Base-by-base conservation (phyloP, 2,329 filamentous ascomycete species). In the Coniella vitis region DNA sequence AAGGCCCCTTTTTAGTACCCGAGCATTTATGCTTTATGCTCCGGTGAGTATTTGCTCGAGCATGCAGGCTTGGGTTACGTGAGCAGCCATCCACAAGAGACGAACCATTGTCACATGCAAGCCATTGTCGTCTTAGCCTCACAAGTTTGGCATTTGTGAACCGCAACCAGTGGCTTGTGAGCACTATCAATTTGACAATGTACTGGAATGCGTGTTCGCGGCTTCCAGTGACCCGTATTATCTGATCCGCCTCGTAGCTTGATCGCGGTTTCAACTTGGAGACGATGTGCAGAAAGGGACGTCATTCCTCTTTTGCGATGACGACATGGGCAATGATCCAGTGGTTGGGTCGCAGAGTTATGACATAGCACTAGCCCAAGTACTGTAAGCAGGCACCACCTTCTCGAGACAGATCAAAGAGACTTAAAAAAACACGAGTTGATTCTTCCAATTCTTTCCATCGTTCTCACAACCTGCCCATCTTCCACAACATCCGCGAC, bases 291-390 rank as follows among this genome's bases (percentile, higher is more conserved):
- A 32, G n/a, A 32, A n/a, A 40, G 38, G 37, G 32, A 47, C 37
- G 45, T 47, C 45, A 47, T 47, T 25, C 19, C 22, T 16, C 13
- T 32, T 19, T 38, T 37, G 16, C 17, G 20, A 47, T 47, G 45
- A 47, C 45, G 45, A 39, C 38, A 47, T 47, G 29, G 45, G 22
- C 35, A n/a, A n/a, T n/a, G n/a, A 20, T 12, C 19, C 13, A 29
- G 29, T 17, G 34, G 38, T 21, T 16, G 22, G 22, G 38, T 25
- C 31, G 17, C 45, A 22, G 21, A 20, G 36, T n/a, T 39, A 47
- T 47, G 45, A 47, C 45, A 47, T 47, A 47, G 17, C 37, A 14
- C 39, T 32, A n/a, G 14, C 25, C 5, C 40, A 34, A 42, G 37
- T 8, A 31, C 16, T 31, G 32, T 10, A 34, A 31, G 22, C 39